Percentiles rank a stretch among this genome's conserved stretches.
Evolutionary conservation across 2,329 filamentous ascomycete genomes (phyloP).

Genomic region (Aureobasidium sp.): DNA sequence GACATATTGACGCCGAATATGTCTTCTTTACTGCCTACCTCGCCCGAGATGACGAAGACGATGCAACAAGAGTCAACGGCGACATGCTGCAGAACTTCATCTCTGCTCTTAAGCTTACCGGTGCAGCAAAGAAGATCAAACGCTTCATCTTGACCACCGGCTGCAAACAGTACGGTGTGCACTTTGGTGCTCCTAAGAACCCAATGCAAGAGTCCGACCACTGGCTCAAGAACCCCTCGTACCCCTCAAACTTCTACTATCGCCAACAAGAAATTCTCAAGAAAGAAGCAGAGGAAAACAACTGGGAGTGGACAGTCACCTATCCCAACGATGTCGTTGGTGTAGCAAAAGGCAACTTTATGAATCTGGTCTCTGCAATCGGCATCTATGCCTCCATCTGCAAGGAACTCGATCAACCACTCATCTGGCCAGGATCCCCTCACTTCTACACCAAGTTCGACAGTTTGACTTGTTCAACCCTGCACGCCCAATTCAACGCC

Average conservation of each 20-base stretch:
- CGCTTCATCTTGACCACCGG: slow-evolving; percentile 45
- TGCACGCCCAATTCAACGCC: slow-evolving; percentile 28
- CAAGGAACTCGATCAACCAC: slow-evolving; percentile 25
- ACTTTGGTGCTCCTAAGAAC: slow-evolving; percentile 42
- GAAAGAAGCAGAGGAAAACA: slow-evolving; percentile 25
- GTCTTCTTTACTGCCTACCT: slow-evolving; percentile 41
- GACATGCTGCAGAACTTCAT: slow-evolving; percentile 45
- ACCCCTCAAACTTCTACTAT: slow-evolving; percentile 48
- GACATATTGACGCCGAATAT: slow-evolving; percentile 33
- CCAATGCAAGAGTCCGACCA: slow-evolving; percentile 44
- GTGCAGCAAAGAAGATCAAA: slow-evolving; percentile 37
- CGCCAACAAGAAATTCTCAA: slow-evolving; percentile 41
- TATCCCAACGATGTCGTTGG: slow-evolving; percentile 43
- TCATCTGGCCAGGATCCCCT: slow-evolving; percentile 27
- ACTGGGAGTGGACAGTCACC: slow-evolving; percentile 38
- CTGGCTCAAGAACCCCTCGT: slow-evolving; percentile 33
- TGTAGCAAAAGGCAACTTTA: slow-evolving; percentile 34
- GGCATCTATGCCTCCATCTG: slow-evolving; percentile 27
- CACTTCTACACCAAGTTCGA: slow-evolving; percentile 28
- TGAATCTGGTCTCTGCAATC: slow-evolving; percentile 29
- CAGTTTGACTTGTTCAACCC: slow-evolving; percentile 23
- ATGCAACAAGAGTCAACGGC: slow-evolving; percentile 35
- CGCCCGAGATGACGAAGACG: slow-evolving; percentile 31
- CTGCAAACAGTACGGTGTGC: slow-evolving; percentile 48
- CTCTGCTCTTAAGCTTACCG: slow-evolving; percentile 37